Evolutionary conservation across 148 eudicot species (phyloP), one percentile per base, ranked within the genome.

Genomic region (Rhododendron molle): DNA sequence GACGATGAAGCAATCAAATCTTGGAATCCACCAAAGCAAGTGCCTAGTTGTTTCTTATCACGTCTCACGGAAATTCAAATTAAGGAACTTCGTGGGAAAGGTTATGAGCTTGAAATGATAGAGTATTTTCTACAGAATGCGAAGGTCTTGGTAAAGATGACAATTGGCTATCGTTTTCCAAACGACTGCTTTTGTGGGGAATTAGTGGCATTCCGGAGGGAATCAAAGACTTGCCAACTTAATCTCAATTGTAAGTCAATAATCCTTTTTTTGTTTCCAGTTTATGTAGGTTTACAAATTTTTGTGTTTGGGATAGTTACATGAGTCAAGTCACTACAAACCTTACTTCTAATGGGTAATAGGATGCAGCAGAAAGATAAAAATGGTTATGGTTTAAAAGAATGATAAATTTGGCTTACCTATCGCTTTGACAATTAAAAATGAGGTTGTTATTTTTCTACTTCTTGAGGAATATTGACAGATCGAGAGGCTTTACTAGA

Each of bases 11-110:
- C 8, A 69, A 69, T 11, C 44, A 81, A 58, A 34, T 38, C 44
- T 81, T 81, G 65, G 82, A 30, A 49, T 26, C 62, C 82, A 30
- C 82, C 82, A 50, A 20, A 4, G n/a, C 38, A 56, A 54, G 83
- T 81, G 72, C 83, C 83, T 36, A 81, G 65, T 81, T 81, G 83
- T 81, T 81, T 81, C 72, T 52, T 18, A 8, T 80, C 38, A 50
- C 2, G 28, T 54, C 83, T 81, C 40, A 81, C 54, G 67, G 23
- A 81, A 56, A 38, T 81, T 54, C 6, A 34, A 34, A 56, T 36
- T 7, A 15, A 58, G 40, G 38, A 58, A 32, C 43, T 58, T 60
- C 0, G 40, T 2, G 83, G 71, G 72, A 54, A 34, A 81, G 30
- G 60, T 32, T 58, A 81, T 38, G 71, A 81, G 49, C 71, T 81